phyloP scores from a whole-genome alignment of 1,284 basidiomycete genomes.

The Termitomyces sp. region DNA sequence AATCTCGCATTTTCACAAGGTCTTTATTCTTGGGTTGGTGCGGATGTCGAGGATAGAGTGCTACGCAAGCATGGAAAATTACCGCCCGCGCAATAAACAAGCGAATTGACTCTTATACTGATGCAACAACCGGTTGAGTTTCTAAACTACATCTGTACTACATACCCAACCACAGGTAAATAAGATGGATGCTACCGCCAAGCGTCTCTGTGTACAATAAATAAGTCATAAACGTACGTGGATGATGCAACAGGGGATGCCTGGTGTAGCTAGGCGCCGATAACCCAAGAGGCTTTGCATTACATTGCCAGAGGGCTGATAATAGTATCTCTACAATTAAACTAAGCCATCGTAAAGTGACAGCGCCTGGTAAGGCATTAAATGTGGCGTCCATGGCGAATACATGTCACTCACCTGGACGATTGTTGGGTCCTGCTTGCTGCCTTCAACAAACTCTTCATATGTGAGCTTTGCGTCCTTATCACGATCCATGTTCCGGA shows the following conservation, averaged over 20 bases:
- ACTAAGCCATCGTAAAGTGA: slow-evolving; percentile 78
- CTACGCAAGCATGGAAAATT: slow-evolving; percentile 68
- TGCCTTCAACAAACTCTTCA: slow-evolving; percentile 95
- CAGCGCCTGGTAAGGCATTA: slow-evolving; percentile 47
- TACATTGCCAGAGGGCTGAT: neutral
- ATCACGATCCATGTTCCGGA: slow-evolving; percentile 89
- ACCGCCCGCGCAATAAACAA: slow-evolving; percentile 18
- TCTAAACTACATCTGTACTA: neutral
- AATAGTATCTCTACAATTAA: neutral
- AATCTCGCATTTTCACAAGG: slow-evolving; percentile 91
- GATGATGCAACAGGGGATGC: neutral
- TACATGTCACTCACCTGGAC: slow-evolving; percentile 67
- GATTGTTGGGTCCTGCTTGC: slow-evolving; percentile 96
- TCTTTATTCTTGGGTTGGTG: slow-evolving; percentile 75
- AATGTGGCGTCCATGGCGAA: slow-evolving; percentile 15
- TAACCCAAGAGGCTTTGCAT: neutral
- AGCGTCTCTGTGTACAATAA: neutral
- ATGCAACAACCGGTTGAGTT: neutral
- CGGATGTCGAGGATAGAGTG: slow-evolving; percentile 75
- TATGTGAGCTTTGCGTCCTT: slow-evolving; percentile 87
- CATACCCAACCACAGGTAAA: neutral
- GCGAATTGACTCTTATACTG: neutral
- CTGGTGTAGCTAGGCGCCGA: neutral
- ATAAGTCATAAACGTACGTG: neutral
- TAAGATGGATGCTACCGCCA: neutral